Evolutionary conservation across 202 grass and related monocot species (phyloP).

Genomic region (Schoenoplectus triqueter): DNA sequence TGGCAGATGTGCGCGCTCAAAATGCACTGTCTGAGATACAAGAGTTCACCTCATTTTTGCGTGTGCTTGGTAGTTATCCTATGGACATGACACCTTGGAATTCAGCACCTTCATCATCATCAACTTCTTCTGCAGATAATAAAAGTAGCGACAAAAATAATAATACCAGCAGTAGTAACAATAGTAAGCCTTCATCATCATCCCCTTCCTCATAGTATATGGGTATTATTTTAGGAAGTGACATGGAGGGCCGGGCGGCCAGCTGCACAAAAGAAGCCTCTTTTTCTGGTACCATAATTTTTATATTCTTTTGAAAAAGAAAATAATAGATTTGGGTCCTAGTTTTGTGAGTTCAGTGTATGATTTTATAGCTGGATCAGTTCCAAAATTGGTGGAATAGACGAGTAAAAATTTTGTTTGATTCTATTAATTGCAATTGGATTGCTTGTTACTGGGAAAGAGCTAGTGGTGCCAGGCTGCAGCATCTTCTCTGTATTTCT

Average conservation of each 20-base stretch:
- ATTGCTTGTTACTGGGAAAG: background rate
- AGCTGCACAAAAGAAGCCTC: background rate
- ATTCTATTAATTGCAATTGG: slow-evolving; percentile 18
- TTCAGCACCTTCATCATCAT: background rate
- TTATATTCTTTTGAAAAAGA: slow-evolving; percentile 33
- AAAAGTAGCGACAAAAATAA: slow-evolving; percentile 30
- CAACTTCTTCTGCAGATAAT: background rate
- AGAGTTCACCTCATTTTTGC: slow-evolving; percentile 88
- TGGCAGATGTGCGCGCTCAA: slow-evolving; percentile 81
- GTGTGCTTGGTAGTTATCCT: slow-evolving; percentile 92
- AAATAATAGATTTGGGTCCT: slow-evolving; percentile 19
- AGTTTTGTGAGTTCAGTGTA: slow-evolving; percentile 33
- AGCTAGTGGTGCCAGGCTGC: slow-evolving; percentile 8
- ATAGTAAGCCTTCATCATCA: slow-evolving; percentile 33
- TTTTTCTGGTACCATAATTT: slow-evolving; percentile 20
- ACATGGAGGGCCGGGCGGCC: background rate
- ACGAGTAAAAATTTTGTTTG: slow-evolving; percentile 28
- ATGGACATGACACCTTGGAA: slow-evolving; percentile 92
- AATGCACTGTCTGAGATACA: slow-evolving; percentile 91
- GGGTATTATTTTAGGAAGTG: slow-evolving; percentile 32
- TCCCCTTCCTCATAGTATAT: slow-evolving; percentile 34
- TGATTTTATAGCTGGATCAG: slow-evolving; percentile 5
- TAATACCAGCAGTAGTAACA: slow-evolving; percentile 17
- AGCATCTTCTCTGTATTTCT: background rate
- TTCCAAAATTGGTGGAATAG: background rate